These are phyloP conservation scores for Phytophthora pseudosyringae DNA, from an alignment of 352 stramenopile species.

Conservation along the genomic window DNA sequence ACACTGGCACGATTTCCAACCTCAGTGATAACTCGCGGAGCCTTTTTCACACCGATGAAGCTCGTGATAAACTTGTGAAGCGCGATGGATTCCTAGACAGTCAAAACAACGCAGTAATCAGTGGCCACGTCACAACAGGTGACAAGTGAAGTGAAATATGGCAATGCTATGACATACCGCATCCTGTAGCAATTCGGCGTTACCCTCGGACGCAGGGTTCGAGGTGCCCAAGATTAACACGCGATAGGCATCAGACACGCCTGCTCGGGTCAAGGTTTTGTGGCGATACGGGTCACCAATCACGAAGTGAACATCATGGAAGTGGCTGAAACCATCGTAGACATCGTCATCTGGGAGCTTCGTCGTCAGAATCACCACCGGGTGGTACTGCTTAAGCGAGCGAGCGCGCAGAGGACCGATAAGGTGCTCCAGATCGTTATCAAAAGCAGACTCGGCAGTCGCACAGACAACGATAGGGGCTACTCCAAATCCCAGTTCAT, in stretches of 20 bases:
- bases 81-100: slow-evolving; percentile 65
- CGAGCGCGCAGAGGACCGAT: slow-evolving; percentile 76
- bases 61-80: slow-evolving; percentile 84
- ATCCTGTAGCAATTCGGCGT: slow-evolving; percentile 78
- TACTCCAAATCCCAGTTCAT: slow-evolving; percentile 52
- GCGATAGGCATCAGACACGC: slow-evolving; percentile 65
- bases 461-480: slow-evolving; percentile 80
- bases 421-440: slow-evolving; percentile 80
- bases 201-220: slow-evolving; percentile 55
- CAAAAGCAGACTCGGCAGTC: slow-evolving; percentile 59
- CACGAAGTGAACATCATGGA: slow-evolving; percentile 77
- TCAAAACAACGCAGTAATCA: slow-evolving; percentile 17
- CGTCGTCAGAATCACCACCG: slow-evolving; percentile 69
- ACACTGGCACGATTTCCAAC: slow-evolving; percentile 83
- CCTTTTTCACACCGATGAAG: slow-evolving; percentile 62
- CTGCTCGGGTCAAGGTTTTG: slow-evolving; percentile 65
- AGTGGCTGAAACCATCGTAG: slow-evolving; percentile 75
- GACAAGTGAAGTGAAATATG: neutral
- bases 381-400: slow-evolving; percentile 70
- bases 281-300: slow-evolving; percentile 67
- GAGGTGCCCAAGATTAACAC: slow-evolving; percentile 80
- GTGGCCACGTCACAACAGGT: neutral
- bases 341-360: slow-evolving; percentile 63
- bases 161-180: slow-evolving; percentile 41
- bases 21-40: slow-evolving; percentile 78